Base-by-base conservation (phyloP, 441 rosid genomes). In the Arabidopsis lyrata region DNA sequence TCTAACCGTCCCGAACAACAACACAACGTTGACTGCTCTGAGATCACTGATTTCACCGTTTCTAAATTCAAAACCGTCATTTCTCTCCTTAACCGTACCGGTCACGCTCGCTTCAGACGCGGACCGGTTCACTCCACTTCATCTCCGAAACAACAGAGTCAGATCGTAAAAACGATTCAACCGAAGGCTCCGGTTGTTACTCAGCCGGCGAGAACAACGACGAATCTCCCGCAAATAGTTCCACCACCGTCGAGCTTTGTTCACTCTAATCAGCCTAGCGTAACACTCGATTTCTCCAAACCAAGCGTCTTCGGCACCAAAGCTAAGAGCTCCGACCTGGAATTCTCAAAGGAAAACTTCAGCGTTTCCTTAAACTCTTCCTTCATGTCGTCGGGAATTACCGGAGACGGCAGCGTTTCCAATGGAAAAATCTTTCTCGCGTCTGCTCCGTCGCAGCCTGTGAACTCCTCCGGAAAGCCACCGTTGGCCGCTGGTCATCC, bases 401-500 rank as follows among this genome's bases (percentile, higher is more conserved):
- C 98, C 38, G 96, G 98, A 8, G 98, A 95, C 75, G 95, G 95
- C 2, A 95, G 98, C 77, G 91, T 95, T 55, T 92, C 98, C 0
- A 90, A 91, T 68, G 97, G 98, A 1, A 77, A 90, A 47, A 72
- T 95, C 42, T 92, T 95, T 63, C 65, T 86, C 34, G 34, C 87
- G 13, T 77, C 89, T 24, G 67, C 83, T 13, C 68, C 68, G 41
- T 70, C 81, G 41, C 80, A 70, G 2, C 87, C 88, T 61, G 77
- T 85, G 0, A 75, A 59, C 1, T 90, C 99, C 48, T 77, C 86
- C 11, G 96, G 90, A 0, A 90, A 88, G 49, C 98, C 95, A 20
- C 96, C 97, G 32, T 81, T 92, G 44, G 84, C 96, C 27, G 27
- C 27, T 0, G 60, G 88, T 18, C 84, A 68, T 50, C 90, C 90